Conservation (phyloP, 78 protist genomes). For the Diacronema lutheri region DNA sequence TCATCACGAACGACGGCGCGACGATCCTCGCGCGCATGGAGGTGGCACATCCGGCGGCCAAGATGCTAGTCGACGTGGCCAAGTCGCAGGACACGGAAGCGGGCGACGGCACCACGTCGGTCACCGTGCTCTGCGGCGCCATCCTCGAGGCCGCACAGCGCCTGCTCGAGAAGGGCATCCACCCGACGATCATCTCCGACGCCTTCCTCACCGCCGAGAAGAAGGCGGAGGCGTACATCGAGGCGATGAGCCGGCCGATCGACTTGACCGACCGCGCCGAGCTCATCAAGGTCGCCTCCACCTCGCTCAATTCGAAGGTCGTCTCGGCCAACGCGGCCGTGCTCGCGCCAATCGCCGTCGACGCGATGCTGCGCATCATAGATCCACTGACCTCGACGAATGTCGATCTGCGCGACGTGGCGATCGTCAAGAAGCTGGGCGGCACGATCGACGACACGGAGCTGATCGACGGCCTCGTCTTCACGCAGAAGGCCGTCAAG, state of each 20-base stretch:
- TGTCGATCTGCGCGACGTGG: constrained; percentile 63
- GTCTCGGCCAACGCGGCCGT: constrained; percentile 86
- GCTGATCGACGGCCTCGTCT: constrained; percentile 89
- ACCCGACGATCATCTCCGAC: constrained; percentile 88
- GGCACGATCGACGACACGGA: constrained; percentile 98
- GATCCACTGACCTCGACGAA: constrained; percentile 47
- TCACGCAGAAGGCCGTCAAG: constrained; percentile 80
- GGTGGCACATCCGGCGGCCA: constrained; percentile 92
- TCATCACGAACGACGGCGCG: constrained; percentile 99
- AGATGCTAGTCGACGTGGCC: constrained; percentile 95
- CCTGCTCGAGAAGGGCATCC: constrained; percentile 84
- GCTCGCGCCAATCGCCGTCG: constrained; percentile 98
- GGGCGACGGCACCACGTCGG: constrained; percentile 99
- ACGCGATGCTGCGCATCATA: constrained; percentile 86
- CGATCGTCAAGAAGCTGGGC: constrained; percentile 73
- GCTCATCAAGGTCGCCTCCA: constrained; percentile 86
- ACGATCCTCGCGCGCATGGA: constrained; percentile 89
- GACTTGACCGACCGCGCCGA: constrained; percentile 81
- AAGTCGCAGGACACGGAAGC: constrained; percentile 99
- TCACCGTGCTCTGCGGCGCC: constrained; percentile 94
- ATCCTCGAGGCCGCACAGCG: constrained; percentile 60
- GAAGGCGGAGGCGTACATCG: constrained; percentile 58
- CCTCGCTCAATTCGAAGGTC: constrained; percentile 96
- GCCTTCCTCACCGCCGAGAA: constrained; percentile 67
- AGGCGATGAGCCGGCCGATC: constrained; percentile 64